These are phyloP conservation scores for Blepharisma japonicum DNA, from an alignment of 73 alveolate genomes.

Conservation along the genomic window DNA sequence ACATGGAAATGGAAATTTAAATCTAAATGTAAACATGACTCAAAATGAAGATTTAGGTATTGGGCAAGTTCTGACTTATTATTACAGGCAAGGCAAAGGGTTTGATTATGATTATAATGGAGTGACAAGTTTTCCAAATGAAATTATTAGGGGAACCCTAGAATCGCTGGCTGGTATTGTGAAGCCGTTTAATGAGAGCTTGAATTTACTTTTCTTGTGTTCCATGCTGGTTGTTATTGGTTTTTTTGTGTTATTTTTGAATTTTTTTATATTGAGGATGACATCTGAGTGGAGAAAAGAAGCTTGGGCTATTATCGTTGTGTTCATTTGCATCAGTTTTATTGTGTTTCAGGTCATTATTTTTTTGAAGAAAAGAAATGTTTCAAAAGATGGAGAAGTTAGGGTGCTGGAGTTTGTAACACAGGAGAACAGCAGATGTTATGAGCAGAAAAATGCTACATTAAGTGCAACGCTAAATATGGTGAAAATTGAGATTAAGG, in stretches of 20 bases:
- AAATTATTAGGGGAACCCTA: not conserved
- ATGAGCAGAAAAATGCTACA: too few relatives aligned
- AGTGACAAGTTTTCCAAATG: not conserved
- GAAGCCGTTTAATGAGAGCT: not conserved
- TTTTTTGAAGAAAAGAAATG: too few relatives aligned
- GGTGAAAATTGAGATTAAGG: too few relatives aligned
- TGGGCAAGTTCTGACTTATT: not conserved
- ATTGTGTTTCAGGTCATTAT: too few relatives aligned
- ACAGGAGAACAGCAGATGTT: too few relatives aligned
- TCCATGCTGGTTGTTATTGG: not conserved
- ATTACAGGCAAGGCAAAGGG: not conserved
- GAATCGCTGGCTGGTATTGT: not conserved
- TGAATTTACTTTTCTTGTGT: not conserved
- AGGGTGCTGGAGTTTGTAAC: too few relatives aligned
- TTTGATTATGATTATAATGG: not conserved
- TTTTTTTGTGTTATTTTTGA: not conserved
- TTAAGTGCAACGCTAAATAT: too few relatives aligned
- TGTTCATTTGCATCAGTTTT: too few relatives aligned
- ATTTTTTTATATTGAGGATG: not conserved
- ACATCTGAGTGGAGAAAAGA: constrained; percentile 21
- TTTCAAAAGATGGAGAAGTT: too few relatives aligned
- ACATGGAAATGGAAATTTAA: too few relatives aligned
- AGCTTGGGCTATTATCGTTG: not conserved
- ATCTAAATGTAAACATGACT: not conserved
- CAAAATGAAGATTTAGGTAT: not conserved